Evolutionary conservation across 805 yeast genomes (phyloP).

Genomic region (Candida ulmi): DNA sequence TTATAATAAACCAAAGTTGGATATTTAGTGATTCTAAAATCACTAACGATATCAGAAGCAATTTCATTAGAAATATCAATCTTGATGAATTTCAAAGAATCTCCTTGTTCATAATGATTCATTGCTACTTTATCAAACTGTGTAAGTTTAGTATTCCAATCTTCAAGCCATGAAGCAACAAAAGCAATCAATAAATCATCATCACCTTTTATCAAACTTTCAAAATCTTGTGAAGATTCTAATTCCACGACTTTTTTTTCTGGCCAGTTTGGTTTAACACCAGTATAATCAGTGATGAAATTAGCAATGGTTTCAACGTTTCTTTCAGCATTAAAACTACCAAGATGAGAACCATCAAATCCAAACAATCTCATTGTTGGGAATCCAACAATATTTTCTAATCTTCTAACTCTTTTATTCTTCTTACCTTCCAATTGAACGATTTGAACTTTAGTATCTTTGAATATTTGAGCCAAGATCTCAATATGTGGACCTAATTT

Average conservation of each 20-base stretch:
- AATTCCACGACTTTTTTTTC: slow-evolving; percentile 11
- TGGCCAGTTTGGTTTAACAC: slow-evolving; percentile 29
- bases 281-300: slow-evolving; percentile 27
- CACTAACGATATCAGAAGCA: slow-evolving; percentile 22
- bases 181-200: slow-evolving; percentile 26
- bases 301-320: slow-evolving; percentile 26
- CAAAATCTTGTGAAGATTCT: slow-evolving; percentile 12
- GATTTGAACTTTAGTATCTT: slow-evolving; percentile 29
- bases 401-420: slow-evolving; percentile 29
- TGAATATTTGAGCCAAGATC: slow-evolving; percentile 38
- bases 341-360: slow-evolving; percentile 34
- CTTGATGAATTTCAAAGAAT: slow-evolving; percentile 23
- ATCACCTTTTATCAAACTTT: slow-evolving; percentile 1
- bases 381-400: slow-evolving; percentile 37
- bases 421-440: slow-evolving; percentile 30
- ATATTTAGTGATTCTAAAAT: slow-evolving; percentile 23
- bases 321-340: slow-evolving; percentile 31
- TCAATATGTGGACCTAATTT: slow-evolving; percentile 40
- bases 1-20: slow-evolving; percentile 28
- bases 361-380: slow-evolving; percentile 46
- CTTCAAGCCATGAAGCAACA: slow-evolving; percentile 30
- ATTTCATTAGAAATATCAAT: slow-evolving; percentile 28
- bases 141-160: slow-evolving; percentile 28
- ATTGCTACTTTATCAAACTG: slow-evolving; percentile 27
- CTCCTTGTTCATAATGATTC: slow-evolving; percentile 4